A percentile compares a stretch with the other conserved stretches of the same genome.
Evolutionary conservation across 2,329 filamentous ascomycete genomes (phyloP).

Genomic region (Clonostachys byssicola): DNA sequence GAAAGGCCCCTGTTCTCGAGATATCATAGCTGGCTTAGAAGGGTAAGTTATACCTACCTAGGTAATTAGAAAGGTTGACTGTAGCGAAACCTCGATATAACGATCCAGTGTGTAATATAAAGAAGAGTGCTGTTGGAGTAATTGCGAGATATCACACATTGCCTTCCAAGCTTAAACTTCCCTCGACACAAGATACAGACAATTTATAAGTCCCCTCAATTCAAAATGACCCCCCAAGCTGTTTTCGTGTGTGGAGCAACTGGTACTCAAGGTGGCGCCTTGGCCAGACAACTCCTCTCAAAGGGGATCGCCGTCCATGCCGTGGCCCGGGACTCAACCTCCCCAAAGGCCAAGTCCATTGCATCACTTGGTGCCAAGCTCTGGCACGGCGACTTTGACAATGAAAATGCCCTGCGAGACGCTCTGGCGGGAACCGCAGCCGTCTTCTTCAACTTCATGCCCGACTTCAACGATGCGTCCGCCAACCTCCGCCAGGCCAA

Average conservation of each 20-base stretch:
- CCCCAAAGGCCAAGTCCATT: constrained; percentile 19
- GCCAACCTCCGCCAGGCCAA: constrained; percentile 20
- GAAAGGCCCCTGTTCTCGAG: too few relatives aligned
- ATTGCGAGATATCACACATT: neutral
- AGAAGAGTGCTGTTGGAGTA: constrained; percentile 2
- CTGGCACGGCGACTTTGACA: constrained; percentile 23
- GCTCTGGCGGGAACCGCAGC: constrained; percentile 19
- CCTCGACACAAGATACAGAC: neutral
- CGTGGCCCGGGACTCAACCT: constrained; percentile 20
- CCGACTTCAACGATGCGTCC: constrained; percentile 19
- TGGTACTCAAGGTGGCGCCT: constrained; percentile 29
- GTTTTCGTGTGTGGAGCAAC: constrained; percentile 34
- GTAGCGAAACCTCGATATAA: too few relatives aligned
- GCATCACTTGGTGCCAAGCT: constrained; percentile 22
- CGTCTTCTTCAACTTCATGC: constrained; percentile 26
- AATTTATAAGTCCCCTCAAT: neutral
- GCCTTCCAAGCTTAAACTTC: neutral
- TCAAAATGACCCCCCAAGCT: constrained; percentile 17
- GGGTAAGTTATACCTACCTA: too few relatives aligned
- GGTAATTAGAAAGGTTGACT: too few relatives aligned
- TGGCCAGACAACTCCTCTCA: constrained; percentile 24
- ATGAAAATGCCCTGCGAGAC: constrained; percentile 17
- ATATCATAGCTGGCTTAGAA: too few relatives aligned
- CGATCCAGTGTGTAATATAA: too few relatives aligned
- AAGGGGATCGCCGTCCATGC: constrained; percentile 23